Evolutionary conservation across 805 yeast species (phyloP).

Genomic region (Millerozyma miso): DNA sequence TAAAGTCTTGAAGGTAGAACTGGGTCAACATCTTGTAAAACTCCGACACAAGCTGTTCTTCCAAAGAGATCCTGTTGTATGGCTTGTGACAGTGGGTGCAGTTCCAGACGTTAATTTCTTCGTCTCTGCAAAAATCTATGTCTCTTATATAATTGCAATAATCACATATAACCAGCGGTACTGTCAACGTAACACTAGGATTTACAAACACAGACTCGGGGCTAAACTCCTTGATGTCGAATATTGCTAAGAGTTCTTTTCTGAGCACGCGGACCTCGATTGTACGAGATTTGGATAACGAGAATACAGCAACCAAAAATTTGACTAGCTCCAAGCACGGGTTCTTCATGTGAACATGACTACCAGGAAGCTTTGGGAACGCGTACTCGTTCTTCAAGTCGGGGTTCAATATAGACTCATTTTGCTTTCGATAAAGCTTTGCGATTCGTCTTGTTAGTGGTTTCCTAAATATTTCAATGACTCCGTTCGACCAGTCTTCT

Average conservation of each 20-base stretch:
- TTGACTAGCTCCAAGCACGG: constrained; percentile 83
- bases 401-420: constrained; percentile 66
- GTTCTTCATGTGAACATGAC: constrained; percentile 51
- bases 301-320: constrained; percentile 64
- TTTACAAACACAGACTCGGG: constrained; percentile 65
- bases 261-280: constrained; percentile 74
- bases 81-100: constrained; percentile 65
- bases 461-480: constrained; percentile 50
- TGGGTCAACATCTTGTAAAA: constrained; percentile 51
- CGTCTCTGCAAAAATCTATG: constrained; percentile 77
- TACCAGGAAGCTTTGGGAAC: constrained; percentile 78
- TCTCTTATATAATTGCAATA: constrained; percentile 73
- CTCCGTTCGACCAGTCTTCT: constrained; percentile 40
- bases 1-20: constrained; percentile 75
- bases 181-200: constrained; percentile 66
- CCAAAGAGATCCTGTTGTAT: constrained; percentile 65
- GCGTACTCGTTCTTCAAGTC: constrained; percentile 60
- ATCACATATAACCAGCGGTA: constrained; percentile 72
- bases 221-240: constrained; percentile 84
- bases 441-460: constrained; percentile 65
- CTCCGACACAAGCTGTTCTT: constrained; percentile 72
- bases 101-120: constrained; percentile 46
- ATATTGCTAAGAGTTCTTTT: constrained; percentile 63
- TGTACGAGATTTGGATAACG: constrained; percentile 57
- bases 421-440: constrained; percentile 63